phyloP scores from a whole-genome alignment of 2,329 filamentous ascomycete genomes.

The Fusarium odoratissimum region DNA sequence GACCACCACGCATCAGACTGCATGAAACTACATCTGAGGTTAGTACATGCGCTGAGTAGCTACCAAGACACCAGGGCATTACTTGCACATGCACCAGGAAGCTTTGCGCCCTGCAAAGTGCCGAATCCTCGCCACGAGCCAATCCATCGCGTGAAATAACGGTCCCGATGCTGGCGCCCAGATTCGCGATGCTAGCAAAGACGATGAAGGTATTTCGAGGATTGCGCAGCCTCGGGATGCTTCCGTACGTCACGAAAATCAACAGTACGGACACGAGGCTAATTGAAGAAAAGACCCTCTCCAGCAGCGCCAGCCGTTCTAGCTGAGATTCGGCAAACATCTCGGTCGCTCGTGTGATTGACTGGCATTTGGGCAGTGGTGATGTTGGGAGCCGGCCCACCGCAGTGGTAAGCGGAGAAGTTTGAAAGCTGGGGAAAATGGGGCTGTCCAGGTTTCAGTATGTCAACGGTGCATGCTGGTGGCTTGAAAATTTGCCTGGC shows the following conservation, averaged over 20 bases:
- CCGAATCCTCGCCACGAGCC: not conserved
- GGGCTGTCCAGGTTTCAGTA: not conserved
- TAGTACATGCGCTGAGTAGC: not conserved
- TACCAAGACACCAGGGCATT: not conserved
- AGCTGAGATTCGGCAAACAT: not conserved
- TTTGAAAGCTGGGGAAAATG: not conserved
- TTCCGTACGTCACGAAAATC: not conserved
- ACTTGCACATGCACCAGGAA: not conserved
- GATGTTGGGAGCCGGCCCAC: not conserved
- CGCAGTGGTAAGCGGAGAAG: not conserved
- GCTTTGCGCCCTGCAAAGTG: not conserved
- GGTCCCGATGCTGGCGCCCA: not conserved
- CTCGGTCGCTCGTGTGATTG: not conserved
- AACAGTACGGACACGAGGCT: not conserved
- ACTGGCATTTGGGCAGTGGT: not conserved
- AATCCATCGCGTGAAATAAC: not conserved
- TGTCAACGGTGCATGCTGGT: not conserved
- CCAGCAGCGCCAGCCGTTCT: not conserved
- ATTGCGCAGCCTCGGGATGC: not conserved
- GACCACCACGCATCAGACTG: conserved; percentile 7
- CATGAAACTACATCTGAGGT: not conserved
- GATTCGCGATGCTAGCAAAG: not conserved
- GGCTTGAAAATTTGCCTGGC: not conserved
- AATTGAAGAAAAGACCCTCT: not conserved
- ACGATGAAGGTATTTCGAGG: not conserved